These are phyloP conservation scores for Epithele typhae DNA, from an alignment of 768 basidiomycete species.

Conservation along the genomic window DNA sequence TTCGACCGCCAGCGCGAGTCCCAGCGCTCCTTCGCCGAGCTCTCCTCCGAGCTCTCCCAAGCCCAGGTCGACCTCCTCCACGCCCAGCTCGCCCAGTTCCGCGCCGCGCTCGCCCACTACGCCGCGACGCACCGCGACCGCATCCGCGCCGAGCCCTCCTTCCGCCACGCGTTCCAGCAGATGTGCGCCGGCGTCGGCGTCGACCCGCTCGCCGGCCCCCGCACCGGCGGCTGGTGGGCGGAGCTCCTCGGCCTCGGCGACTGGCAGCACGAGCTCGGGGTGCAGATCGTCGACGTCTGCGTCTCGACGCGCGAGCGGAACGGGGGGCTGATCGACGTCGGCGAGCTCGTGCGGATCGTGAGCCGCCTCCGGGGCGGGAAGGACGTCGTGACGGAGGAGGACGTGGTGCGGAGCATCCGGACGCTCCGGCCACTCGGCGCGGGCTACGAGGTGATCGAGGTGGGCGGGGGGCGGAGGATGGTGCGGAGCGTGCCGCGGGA, in stretches of 20 bases:
- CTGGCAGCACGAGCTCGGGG: conserved; percentile 94
- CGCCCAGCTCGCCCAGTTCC: conserved; percentile 80
- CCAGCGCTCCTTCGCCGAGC: conserved; percentile 72
- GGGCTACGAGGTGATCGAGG: conserved; percentile 83
- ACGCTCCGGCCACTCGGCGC: conserved; percentile 84
- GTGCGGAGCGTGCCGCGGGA: conserved; percentile 88
- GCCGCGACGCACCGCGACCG: conserved; percentile 79
- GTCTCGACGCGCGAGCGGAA: conserved; percentile 85
- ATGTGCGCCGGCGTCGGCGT: conserved; percentile 96
- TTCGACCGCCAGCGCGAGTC: conserved; percentile 86
- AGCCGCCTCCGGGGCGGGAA: too few species aligned
- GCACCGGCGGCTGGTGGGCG: conserved; percentile 88
- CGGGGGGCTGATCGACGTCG: conserved; percentile 89
- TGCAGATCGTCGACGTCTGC: conserved; percentile 92
- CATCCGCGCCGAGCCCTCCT: conserved; percentile 79
- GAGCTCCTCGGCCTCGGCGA: conserved; percentile 86
- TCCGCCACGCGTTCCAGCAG: conserved; percentile 89
- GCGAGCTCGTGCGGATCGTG: conserved; percentile 78
- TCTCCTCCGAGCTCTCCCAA: conserved; percentile 75
- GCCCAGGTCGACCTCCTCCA: conserved; percentile 77
- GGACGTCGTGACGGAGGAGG: conserved; percentile 78
- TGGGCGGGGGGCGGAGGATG: conserved; percentile 69
- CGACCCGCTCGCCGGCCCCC: conserved; percentile 86
- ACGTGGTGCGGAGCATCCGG: conserved; percentile 79
- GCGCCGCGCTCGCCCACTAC: conserved; percentile 72